Evolutionary conservation across 1,284 basidiomycete genomes (phyloP), one percentile per base, ranked within the genome.

Genomic region (Irpex sp.): DNA sequence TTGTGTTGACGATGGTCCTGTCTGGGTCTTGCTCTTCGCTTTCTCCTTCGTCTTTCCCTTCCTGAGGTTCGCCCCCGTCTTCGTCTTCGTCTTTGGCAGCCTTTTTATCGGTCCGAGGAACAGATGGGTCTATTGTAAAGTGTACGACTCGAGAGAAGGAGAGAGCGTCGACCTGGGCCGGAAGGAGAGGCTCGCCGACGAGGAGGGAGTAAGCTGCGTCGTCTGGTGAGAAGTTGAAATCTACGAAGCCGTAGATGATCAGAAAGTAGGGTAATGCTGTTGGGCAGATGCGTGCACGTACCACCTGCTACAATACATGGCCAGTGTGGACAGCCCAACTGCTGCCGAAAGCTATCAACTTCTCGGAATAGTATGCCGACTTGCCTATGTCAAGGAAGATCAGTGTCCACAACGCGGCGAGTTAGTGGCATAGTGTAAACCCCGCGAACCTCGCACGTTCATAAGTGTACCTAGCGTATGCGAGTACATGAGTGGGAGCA

Each of bases 171-270:
- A 79, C 71, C 61, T 94, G 88, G 6, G 74, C 73, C 0, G 76
- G 67, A 1, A 84, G 76, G 33, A 95, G 72, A 9, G 79, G 67
- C 61, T 85, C 80, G 12, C 85, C 82, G 1, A 87, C 82, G 9
- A 96, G 73, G n/a, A 98, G 80, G 21, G 90, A 84, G 72, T 99
- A 98, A 0, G 87, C 86, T 2, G 91, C 81, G 71, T 97, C 96
- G 65, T 84, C 83, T 0, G 96, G 96, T 42, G 87, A 78, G 59
- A 94, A 94, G 74, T 98, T 98, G 76, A 98, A 94, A 73, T 98
- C 96, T 95, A 66, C 23, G 47, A 14, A 59, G 55, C 59, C 28
- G 18, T 35, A 28, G 23, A 28, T 18, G 9, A 19, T 51, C 10
- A 18, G 14, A 16, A 10, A 18, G 48, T 10, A 10, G 18, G 21